Base-by-base conservation (phyloP, 2,329 filamentous ascomycete species). In the Claviceps lovelessii region DNA sequence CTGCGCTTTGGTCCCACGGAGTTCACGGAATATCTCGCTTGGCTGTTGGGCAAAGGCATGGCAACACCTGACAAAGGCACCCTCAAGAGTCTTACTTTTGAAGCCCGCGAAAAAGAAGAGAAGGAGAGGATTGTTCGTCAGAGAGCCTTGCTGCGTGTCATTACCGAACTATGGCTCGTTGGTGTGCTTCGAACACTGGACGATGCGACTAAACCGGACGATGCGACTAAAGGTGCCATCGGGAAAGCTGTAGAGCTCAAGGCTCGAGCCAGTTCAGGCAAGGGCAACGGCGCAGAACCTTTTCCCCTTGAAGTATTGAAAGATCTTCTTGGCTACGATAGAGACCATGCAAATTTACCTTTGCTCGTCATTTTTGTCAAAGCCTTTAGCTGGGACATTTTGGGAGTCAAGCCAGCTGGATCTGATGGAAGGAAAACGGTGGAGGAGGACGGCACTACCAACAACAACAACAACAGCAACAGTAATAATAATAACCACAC, bases 241-340 rank as follows among this genome's bases (percentile, higher is more conserved):
- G 74, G 78, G 41, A 95, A 90, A 68, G 72, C 76, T 7, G 79
- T 73, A 49, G 81, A 79, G 61, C 69, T 72, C 58, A 86, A 76
- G 73, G 75, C 72, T 61, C 79, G 80, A 57, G 64, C 75, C 10
- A 67, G 70, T 44, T 76, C 76, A 29, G 70, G 73, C 53, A 80
- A 82, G 56, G 81, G 82, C 59, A 77, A 79, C 33, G 81, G 78
- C 45, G 80, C 88, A 2, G 93, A 98, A 59, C 93, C 93, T 0
- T 97, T 98, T 61, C 94, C 94, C 4, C 76, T 98, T 23, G 93
- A 98, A 68, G 91, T 97, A n/a, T 74, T 98, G 45, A 98, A 98
- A 72, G 94, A 98, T 66, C 79, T 98, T 60, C 78, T 98, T 17
- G 90, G 90, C 8, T 85, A 97, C 65, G 93, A 98, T 67, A 83